Percentiles rank a stretch among this genome's conserved stretches.
These are phyloP conservation scores for Pyrenophora graminea DNA, from an alignment of 2,329 filamentous ascomycete genomes.

Conservation along the genomic window DNA sequence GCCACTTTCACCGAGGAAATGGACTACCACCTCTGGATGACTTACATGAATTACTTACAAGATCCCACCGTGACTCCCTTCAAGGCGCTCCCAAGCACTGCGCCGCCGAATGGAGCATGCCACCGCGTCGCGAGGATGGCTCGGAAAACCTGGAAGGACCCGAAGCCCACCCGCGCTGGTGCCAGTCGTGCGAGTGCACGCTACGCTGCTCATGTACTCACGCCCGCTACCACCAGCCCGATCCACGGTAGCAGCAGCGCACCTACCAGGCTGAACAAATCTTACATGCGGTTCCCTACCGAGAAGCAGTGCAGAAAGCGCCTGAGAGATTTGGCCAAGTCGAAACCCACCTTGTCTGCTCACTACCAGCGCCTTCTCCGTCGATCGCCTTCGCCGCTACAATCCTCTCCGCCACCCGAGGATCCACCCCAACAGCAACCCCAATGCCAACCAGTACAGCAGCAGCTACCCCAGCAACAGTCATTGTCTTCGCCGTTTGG, in stretches of 20 bases:
- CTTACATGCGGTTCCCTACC: conserved; percentile 58
- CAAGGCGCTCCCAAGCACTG: conserved; percentile 67
- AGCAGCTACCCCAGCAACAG: conserved; percentile 30
- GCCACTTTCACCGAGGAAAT: conserved; percentile 64
- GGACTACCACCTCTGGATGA: conserved; percentile 69
- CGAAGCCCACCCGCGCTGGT: conserved; percentile 42
- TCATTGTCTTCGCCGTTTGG: conserved; percentile 46
- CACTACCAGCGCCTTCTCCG: conserved; percentile 67
- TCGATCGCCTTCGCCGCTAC: conserved; percentile 64
- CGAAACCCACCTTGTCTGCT: conserved; percentile 64
- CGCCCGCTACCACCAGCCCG: conserved; percentile 51
- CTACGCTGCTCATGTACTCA: conserved; percentile 38
- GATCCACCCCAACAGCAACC: conserved; percentile 39
- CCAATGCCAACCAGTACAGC: not conserved
- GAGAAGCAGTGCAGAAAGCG: conserved; percentile 63
- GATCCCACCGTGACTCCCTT: conserved; percentile 69
- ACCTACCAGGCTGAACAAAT: conserved; percentile 46
- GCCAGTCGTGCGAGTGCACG: conserved; percentile 24
- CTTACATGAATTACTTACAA: conserved; percentile 67
- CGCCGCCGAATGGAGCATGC: conserved; percentile 67
- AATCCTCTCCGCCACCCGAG: conserved; percentile 43
- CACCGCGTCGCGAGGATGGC: conserved; percentile 66
- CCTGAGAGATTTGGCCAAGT: conserved; percentile 63
- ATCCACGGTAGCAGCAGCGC: conserved; percentile 54
- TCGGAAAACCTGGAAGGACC: conserved; percentile 62